Conservation (phyloP, 192 early-diverging fungal species). For the Geranomyces variabilis region DNA sequence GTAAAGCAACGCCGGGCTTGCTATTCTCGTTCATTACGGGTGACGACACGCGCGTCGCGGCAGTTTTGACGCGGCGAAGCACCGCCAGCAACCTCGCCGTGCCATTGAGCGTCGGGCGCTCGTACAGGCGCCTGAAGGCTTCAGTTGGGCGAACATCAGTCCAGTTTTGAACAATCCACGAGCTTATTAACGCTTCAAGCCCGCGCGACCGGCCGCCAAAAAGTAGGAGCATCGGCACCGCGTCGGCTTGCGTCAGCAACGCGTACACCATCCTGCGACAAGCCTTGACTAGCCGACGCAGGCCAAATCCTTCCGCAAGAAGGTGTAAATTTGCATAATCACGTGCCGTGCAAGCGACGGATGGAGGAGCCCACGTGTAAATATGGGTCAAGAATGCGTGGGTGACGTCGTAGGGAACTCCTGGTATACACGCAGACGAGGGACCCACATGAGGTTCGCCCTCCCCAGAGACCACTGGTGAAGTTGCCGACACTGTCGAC, state of each 20-base stretch:
- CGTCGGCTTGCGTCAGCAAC: neutral
- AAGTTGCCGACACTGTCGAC: neutral
- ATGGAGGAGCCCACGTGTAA: slow-evolving; percentile 20
- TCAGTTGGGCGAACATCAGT: neutral
- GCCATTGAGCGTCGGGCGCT: neutral
- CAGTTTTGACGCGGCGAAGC: neutral
- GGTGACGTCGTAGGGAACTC: slow-evolving; percentile 15
- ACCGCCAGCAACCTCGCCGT: neutral
- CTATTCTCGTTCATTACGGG: neutral
- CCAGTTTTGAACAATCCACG: neutral
- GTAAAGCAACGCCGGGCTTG: neutral
- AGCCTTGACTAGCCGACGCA: neutral
- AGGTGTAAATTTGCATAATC: slow-evolving; percentile 7
- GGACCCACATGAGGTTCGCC: neutral
- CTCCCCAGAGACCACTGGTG: too few relatives aligned
- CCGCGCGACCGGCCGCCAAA: neutral
- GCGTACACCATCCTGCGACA: slow-evolving; percentile 4
- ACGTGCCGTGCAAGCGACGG: neutral
- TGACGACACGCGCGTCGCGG: too few relatives aligned
- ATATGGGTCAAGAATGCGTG: slow-evolving; percentile 23
- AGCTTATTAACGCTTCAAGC: neutral
- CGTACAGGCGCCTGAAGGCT: neutral
- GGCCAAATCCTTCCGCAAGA: slow-evolving; percentile 25
- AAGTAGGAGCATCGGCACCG: neutral
- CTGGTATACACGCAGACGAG: slow-evolving; percentile 7